Conservation (phyloP, 176 grass and related monocot species). For the Canna indica region DNA sequence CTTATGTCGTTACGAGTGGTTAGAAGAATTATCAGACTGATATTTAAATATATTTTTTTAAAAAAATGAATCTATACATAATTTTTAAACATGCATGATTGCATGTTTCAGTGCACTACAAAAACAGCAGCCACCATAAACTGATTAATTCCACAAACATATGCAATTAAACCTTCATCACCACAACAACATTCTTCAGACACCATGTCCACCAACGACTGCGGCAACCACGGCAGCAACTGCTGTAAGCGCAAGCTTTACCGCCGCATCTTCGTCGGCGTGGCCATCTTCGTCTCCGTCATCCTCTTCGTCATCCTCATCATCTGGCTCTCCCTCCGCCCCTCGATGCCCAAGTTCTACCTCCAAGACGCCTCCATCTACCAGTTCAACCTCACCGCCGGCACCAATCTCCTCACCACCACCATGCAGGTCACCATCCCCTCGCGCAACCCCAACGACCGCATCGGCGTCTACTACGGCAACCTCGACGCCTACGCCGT, state of each 20-base stretch:
- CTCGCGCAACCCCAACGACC: constrained; percentile 34
- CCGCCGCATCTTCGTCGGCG: not conserved
- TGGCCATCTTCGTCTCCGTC: not conserved
- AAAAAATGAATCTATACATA: no score
- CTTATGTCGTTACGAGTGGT: no score
- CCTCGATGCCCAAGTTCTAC: constrained; percentile 55
- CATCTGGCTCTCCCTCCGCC: constrained; percentile 44
- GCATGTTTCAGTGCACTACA: no score
- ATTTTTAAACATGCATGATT: no score
- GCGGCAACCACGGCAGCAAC: not conserved
- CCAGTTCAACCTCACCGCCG: constrained; percentile 64
- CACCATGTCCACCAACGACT: no score
- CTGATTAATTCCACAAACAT: no score
- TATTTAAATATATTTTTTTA: no score
- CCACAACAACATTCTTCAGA: no score
- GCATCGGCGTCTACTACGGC: constrained; percentile 69
- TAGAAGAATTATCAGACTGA: no score
- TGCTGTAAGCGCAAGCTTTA: not conserved
- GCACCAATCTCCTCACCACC: constrained; percentile 41
- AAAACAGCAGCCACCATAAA: no score
- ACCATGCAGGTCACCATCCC: constrained; percentile 47
- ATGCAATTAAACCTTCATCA: no score
- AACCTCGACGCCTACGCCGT: constrained; percentile 40
- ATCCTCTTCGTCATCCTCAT: constrained; percentile 27
- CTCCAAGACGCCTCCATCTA: constrained; percentile 62